Evolutionary conservation across 768 basidiomycete genomes (phyloP), one percentile per base, ranked within the genome.

Genomic region (Rhodotorula toruloides): DNA sequence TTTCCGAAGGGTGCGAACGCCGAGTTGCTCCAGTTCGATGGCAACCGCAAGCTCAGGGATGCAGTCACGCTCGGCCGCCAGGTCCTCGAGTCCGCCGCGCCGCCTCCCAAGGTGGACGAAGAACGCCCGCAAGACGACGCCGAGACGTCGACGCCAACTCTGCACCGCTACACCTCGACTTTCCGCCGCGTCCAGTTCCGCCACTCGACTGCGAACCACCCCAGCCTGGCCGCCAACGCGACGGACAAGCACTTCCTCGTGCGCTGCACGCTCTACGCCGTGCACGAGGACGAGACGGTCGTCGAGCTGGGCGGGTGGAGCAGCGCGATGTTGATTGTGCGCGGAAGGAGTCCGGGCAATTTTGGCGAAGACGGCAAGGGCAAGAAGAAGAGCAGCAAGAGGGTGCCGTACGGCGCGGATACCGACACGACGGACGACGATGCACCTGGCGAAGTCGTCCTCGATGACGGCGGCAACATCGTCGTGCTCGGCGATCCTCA

Each of bases 1-100:
- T 22, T 16, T 21, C 34, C 42, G 17, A 46, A 27, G 5, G 60
- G 60, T 6, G 10, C 8, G 25, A 19, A 32, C 40, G 52, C 54
- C 60, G 60, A 61, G 60, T 52, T 61, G 2, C 52, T 61, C 22
- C 60, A 61, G 60, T 54, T 61, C 43, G 60, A 61, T 27, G 22
- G 31, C 21, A 6, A 31, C 2, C 52, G 60, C 8, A 11, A 21
- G 22, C 49, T 50, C 16, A n/a, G 21, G 16, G 22, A 40, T 13
- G 50, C 49, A 7, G 2, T 17, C 31, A 29, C 59, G 17, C 14
- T 60, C 16, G 13, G 32, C 2, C 29, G 29, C 4, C 49, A 52
- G 22, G 9, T 14, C 11, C 49, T 60, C 49, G 56, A 36, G 44
- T 29, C 6, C 29, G 40, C 13, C 22, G 42, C 3, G 13, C 4